Percentiles rank a stretch among this genome's conserved stretches.
Conservation (phyloP, 108 stramenopile species). For the Cyclostephanos invisitatus region DNA sequence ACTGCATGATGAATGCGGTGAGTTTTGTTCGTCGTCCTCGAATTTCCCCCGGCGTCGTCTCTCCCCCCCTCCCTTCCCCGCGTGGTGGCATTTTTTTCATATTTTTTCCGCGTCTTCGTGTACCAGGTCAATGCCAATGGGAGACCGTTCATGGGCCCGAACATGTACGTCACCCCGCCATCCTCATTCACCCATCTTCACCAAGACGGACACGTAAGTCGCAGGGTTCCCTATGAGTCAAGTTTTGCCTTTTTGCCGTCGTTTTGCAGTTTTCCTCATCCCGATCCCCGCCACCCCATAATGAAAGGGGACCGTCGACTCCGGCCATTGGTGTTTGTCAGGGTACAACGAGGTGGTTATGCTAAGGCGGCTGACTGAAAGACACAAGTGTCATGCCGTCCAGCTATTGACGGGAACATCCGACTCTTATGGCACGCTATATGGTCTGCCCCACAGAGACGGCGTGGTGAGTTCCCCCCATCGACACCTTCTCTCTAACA, state of each 20-base stretch:
- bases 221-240: neutral
- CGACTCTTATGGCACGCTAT: slow-evolving; percentile 55
- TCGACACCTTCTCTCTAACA: neutral
- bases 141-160: slow-evolving; percentile 85
- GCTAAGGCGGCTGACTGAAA: slow-evolving; percentile 73
- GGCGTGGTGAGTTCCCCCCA: slow-evolving; percentile 41
- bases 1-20: slow-evolving; percentile 87
- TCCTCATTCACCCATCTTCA: slow-evolving; percentile 78
- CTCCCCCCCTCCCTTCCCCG: neutral
- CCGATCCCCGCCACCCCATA: neutral
- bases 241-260: neutral
- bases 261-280: neutral
- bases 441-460: slow-evolving; percentile 73
- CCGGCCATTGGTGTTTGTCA: slow-evolving; percentile 68
- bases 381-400: slow-evolving; percentile 72
- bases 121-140: slow-evolving; percentile 48
- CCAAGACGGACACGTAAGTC: slow-evolving; percentile 69
- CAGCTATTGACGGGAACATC: slow-evolving; percentile 38
- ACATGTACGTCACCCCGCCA: slow-evolving; percentile 75
- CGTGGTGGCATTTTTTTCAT: slow-evolving; percentile 24
- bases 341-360: slow-evolving; percentile 90
- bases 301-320: slow-evolving; percentile 83
- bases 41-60: neutral
- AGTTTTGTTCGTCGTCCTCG: slow-evolving; percentile 21
- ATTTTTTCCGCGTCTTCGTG: neutral